Base-by-base conservation (phyloP, 1,284 basidiomycete species). In the Exobasidium cylindrosporum region DNA sequence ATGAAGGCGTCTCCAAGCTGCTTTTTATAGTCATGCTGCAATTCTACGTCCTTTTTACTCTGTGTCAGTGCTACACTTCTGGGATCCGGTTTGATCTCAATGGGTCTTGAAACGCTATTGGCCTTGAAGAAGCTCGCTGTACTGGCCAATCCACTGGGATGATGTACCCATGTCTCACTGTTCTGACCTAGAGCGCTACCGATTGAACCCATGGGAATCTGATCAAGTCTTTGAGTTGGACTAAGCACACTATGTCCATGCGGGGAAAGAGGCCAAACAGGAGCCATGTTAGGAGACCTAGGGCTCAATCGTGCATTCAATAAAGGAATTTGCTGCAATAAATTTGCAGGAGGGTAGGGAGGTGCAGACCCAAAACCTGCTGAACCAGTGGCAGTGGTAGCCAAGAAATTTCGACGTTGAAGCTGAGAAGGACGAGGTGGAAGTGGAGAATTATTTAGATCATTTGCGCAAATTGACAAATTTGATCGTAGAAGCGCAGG, bases 61-160 rank as follows among this genome's bases (percentile, higher is more conserved):
- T 7, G n/a, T 7, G n/a, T 17, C 52, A 17, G 10, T 40, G 35
- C 17, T 24, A 32, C 31, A 13, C 10, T 31, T 3, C 29, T 26
- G 2, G 24, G 55, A 45, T 57, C 55, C 7, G 55, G 55, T 29
- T 57, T 57, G 40, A 57, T 57, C 55, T 57, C 55, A 24, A 57
- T 43, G n/a, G 55, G 55, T 14, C 55, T 28, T 47, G 14, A 14
- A 13, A 2, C n/a, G 5, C n/a, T 45, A 31, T 57, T 45, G 28
- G 35, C 13, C 24, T 46, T 43, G 32, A 57, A 45, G 14, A 31
- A 45, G 23, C 11, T 35, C 32, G 17, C 32, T 23, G 14, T 24
- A 32, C 11, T 28, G 11, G 40, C n/a, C 24, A 43, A 32, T n/a
- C n/a, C 1, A 2, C n/a, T 28, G 23, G 24, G 29, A 5, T 6